phyloP scores from a whole-genome alignment of 2,329 filamentous ascomycete species.

The Botrytis sinoallii region DNA sequence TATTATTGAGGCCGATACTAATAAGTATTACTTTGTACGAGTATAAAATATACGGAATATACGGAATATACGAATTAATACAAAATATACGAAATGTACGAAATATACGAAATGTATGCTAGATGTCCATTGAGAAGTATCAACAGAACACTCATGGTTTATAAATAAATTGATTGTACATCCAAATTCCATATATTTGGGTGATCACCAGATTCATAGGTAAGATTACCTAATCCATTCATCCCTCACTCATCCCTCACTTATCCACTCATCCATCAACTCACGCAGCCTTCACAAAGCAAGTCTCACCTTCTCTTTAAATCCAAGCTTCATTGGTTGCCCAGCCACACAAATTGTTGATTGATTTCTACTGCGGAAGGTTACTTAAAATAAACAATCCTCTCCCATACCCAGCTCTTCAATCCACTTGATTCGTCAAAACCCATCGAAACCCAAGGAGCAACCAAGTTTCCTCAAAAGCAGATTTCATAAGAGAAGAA shows the following conservation, averaged over 20 bases:
- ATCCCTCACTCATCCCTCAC: too few species aligned
- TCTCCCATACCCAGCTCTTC: too few species aligned
- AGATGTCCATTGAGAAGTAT: neutral
- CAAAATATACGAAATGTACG: too few species aligned
- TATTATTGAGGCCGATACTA: neutral
- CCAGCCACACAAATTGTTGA: neutral
- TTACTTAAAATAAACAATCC: slow-evolving; percentile 4
- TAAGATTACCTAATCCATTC: too few species aligned
- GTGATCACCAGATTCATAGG: too few species aligned
- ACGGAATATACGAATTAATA: neutral
- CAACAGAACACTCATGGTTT: neutral
- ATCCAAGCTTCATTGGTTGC: neutral
- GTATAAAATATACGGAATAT: too few species aligned
- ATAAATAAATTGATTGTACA: neutral
- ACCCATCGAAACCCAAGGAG: neutral
- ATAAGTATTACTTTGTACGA: too few species aligned
- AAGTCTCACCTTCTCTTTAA: neutral
- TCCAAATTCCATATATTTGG: neutral
- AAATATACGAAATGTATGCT: neutral
- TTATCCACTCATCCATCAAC: too few species aligned
- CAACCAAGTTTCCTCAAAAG: neutral
- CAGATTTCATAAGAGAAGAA: neutral
- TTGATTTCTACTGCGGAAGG: too few species aligned
- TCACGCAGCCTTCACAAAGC: neutral
- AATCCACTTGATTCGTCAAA: neutral